Evolutionary conservation across 768 basidiomycete species (phyloP).

Genomic region (Leccinum longicurvipes): DNA sequence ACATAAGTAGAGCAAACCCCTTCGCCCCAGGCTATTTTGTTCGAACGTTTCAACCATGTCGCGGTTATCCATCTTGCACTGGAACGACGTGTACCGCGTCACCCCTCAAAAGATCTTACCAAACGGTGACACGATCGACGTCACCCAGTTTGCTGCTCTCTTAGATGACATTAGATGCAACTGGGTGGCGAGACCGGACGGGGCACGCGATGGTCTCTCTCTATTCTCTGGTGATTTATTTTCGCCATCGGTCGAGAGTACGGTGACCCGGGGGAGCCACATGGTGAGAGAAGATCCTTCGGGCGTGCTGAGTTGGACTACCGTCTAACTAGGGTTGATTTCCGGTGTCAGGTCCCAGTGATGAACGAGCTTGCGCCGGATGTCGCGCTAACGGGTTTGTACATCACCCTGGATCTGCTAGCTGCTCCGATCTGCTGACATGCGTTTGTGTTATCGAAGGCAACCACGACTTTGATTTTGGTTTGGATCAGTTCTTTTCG

Average conservation of each 20-base stretch:
- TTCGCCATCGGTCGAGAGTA: conserved; percentile 81
- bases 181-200: conserved; percentile 51
- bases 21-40: background rate
- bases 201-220: conserved; percentile 65
- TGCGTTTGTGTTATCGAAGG: conserved; percentile 39
- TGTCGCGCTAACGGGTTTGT: conserved; percentile 73
- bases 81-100: conserved; percentile 84
- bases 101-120: conserved; percentile 63
- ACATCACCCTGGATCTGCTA: background rate
- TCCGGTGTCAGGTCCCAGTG: conserved; percentile 67
- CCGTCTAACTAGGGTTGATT: background rate
- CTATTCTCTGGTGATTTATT: conserved; percentile 91
- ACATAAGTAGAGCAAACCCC: conserved; percentile 3
- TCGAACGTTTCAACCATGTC: conserved; percentile 27
- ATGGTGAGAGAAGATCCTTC: conserved; percentile 52
- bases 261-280: conserved; percentile 86
- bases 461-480: conserved; percentile 93
- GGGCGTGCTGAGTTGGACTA: background rate
- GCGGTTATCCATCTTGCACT: conserved; percentile 54
- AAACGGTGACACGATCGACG: conserved; percentile 69
- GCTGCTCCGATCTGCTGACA: conserved; percentile 8
- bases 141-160: conserved; percentile 79
- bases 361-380: conserved; percentile 81
- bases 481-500: conserved; percentile 34
- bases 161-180: conserved; percentile 57